Conservation (phyloP, 148 eudicot species). For the Rhododendron henanense region DNA sequence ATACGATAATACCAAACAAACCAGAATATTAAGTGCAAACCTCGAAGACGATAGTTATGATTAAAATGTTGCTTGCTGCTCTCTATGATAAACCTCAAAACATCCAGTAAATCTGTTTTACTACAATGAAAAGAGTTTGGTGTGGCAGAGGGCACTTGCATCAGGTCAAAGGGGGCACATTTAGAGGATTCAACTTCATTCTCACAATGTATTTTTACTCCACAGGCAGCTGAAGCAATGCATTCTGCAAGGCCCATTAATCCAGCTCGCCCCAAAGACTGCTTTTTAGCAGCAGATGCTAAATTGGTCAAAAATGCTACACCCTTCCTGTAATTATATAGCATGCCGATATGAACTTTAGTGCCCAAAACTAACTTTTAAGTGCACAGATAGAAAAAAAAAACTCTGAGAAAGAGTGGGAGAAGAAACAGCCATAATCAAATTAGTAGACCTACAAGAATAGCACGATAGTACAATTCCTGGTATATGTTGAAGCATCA, state of each 20-base stretch:
- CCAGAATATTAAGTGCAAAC: slow-evolving; percentile 25
- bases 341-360: background rate
- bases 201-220: slow-evolving; percentile 21
- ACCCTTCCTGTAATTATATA: slow-evolving; percentile 48
- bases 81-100: slow-evolving; percentile 68
- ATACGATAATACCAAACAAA: background rate
- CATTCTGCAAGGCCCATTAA: slow-evolving; percentile 75
- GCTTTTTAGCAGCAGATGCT: slow-evolving; percentile 57
- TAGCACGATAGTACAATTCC: background rate
- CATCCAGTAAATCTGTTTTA: slow-evolving; percentile 55
- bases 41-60: slow-evolving; percentile 76
- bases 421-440: background rate
- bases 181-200: slow-evolving; percentile 15
- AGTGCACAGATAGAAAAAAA: background rate
- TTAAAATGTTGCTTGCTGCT: slow-evolving; percentile 94
- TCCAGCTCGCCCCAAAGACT: slow-evolving; percentile 83
- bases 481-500: background rate
- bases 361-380: background rate
- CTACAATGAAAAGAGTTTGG: slow-evolving; percentile 23
- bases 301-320: slow-evolving; percentile 55
- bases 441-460: background rate
- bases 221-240: slow-evolving; percentile 44
- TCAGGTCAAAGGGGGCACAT: slow-evolving; percentile 19
- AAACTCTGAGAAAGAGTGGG: background rate
- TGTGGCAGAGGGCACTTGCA: slow-evolving; percentile 19